Evolutionary conservation across 805 yeast species (phyloP).

Genomic region (Candida yuanshanica): DNA sequence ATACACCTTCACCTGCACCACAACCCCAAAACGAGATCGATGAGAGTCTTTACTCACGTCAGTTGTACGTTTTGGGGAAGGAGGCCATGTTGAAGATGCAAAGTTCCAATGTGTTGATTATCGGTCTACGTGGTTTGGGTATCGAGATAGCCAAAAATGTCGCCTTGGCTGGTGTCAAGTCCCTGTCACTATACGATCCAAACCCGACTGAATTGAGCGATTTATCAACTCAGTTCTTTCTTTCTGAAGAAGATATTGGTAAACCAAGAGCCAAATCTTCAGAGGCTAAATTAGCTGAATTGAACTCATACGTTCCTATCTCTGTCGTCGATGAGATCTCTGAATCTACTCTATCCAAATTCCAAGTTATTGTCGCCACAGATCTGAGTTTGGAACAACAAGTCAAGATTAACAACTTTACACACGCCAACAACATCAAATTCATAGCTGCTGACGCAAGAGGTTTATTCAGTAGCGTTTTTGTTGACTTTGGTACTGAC

Average conservation of each 20-base stretch:
- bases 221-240: conserved; percentile 85
- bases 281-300: conserved; percentile 64
- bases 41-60: conserved; percentile 93
- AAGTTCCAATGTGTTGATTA: conserved; percentile 80
- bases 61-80: conserved; percentile 90
- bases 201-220: conserved; percentile 59
- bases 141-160: conserved; percentile 95
- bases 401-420: conserved; percentile 63
- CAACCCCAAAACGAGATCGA: conserved; percentile 54
- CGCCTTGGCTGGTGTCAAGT: conserved; percentile 95
- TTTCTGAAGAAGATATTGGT: conserved; percentile 69
- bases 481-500: conserved; percentile 83
- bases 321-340: conserved; percentile 52
- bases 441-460: conserved; percentile 77
- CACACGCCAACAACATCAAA: conserved; percentile 69
- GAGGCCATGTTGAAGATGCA: conserved; percentile 99
- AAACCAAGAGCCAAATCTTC: conserved; percentile 68
- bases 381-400: conserved; percentile 68
- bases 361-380: conserved; percentile 83
- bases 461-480: conserved; percentile 84
- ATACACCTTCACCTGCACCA: conserved; percentile 29
- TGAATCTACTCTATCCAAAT: conserved; percentile 48
- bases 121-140: conserved; percentile 91
- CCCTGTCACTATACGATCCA: conserved; percentile 82
- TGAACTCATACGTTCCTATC: conserved; percentile 88